Base-by-base conservation (phyloP, 148 eudicot genomes). In the Chenopodium album region DNA sequence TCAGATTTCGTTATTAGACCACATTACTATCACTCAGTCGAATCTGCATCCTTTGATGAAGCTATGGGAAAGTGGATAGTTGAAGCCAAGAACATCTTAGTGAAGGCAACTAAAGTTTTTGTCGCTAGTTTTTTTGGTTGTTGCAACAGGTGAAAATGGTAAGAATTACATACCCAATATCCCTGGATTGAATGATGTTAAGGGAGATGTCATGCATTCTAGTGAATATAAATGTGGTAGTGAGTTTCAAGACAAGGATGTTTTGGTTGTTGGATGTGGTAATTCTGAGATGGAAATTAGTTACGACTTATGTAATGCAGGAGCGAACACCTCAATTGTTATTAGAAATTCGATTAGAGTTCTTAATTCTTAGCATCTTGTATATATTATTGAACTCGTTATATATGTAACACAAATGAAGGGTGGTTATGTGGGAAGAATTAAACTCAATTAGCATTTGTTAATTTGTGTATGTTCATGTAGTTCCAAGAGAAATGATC, bases 241-340 rank as follows among this genome's bases (percentile, higher is more conserved):
- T 2, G 34, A 46, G 44, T 89, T 72, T 65, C 50, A 63, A 0
- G 67, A 59, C 6, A 76, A 84, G 29, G 54, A 78, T 22, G 92
- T 89, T 11, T 76, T 89, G 48, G 90, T 89, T 19, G 87, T 89
- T 66, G 92, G 88, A 1, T 82, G 83, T 68, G 91, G 90, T 26
- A 89, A 89, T 29, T 89, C 91, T 0, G 88, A 90, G 13, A 89
- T 89, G 91, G 91, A 89, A 82, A 89, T 87, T 72, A 68, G 79
- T 32, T 79, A 77, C 20, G 89, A 89, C 80, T 78, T 89, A 13
- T 76, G 84, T 7, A 74, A 80, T 17, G 75, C 67, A 71, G 88
- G 88, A 5, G 91, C 86, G 4, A 80, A 85, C 34, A 76, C 89
- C 6, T 89, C 86, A 1, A 85, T 87, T n/a, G 87, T 87, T 8